Conservation (phyloP, 2,329 filamentous ascomycete genomes). For the Ascochyta pisi region DNA sequence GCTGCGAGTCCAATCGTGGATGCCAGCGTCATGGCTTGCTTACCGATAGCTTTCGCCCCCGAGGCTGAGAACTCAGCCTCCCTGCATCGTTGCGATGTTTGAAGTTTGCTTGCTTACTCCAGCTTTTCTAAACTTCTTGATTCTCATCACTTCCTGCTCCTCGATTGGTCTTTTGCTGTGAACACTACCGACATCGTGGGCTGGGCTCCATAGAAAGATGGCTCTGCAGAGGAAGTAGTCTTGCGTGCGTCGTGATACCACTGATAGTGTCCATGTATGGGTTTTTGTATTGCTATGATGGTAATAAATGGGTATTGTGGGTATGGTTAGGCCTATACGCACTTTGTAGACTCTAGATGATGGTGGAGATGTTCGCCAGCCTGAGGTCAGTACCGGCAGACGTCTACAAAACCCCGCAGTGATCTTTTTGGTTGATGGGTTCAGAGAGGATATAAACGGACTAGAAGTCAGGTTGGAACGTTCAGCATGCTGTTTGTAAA, state of each 20-base stretch:
- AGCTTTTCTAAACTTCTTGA: background rate
- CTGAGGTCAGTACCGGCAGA: conserved; percentile 16
- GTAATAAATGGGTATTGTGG: no score
- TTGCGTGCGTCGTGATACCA: background rate
- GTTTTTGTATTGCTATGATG: background rate
- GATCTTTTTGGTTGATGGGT: background rate
- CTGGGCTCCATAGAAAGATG: conserved; percentile 22
- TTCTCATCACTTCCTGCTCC: background rate
- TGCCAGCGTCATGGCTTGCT: no score
- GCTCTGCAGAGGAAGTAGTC: conserved; percentile 21
- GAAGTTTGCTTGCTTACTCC: background rate
- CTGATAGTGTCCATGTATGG: background rate
- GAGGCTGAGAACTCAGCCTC: background rate
- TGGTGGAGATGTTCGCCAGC: conserved; percentile 20
- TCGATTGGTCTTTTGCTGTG: background rate
- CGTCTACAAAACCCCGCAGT: conserved; percentile 20
- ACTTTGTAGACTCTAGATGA: conserved; percentile 11
- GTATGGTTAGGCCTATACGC: background rate
- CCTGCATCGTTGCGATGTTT: background rate
- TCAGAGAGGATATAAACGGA: no score
- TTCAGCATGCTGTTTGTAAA: no score
- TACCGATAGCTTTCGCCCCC: background rate
- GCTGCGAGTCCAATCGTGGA: background rate
- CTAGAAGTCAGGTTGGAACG: no score
- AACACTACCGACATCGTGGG: conserved; percentile 6